phyloP scores from a whole-genome alignment of 2,329 filamentous ascomycete genomes.

The Claviceps lovelessii region DNA sequence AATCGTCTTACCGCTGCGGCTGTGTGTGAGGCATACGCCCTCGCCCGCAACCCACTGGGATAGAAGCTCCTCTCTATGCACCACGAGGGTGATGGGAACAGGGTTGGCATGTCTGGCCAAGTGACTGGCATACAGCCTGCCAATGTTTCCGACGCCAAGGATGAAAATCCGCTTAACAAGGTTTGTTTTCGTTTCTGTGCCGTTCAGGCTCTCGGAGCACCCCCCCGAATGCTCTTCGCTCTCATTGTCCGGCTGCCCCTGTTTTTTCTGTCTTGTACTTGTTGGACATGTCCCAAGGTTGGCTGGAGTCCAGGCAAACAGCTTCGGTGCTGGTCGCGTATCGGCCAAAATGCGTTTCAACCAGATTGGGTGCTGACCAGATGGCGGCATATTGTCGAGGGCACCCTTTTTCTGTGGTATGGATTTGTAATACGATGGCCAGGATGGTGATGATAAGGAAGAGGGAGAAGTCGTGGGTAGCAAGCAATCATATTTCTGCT shows the following conservation, averaged over 20 bases:
- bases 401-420: not conserved
- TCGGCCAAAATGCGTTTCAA: constrained; percentile 17
- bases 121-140: constrained; percentile 61
- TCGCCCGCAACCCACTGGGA: constrained; percentile 30
- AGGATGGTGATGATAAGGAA: not conserved
- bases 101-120: constrained; percentile 44
- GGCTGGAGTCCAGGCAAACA: constrained; percentile 22
- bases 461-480: not conserved
- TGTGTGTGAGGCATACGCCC: constrained; percentile 28
- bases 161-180: constrained; percentile 50
- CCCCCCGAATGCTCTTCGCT: not conserved
- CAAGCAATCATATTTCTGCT: not conserved
- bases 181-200: constrained; percentile 4
- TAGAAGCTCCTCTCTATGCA: constrained; percentile 45
- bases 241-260: not conserved
- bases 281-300: constrained; percentile 12
- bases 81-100: constrained; percentile 67
- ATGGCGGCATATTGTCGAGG: not conserved
- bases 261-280: not conserved
- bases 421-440: not conserved
- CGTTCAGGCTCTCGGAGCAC: not conserved
- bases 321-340: constrained; percentile 15
- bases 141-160: constrained; percentile 68
- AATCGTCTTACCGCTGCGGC: constrained; percentile 17
- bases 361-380: constrained; percentile 14